A percentile compares a stretch with the other conserved stretches of the same genome.
phyloP scores from a whole-genome alignment of 2,329 filamentous ascomycete genomes.

The Beauveria medogensis region DNA sequence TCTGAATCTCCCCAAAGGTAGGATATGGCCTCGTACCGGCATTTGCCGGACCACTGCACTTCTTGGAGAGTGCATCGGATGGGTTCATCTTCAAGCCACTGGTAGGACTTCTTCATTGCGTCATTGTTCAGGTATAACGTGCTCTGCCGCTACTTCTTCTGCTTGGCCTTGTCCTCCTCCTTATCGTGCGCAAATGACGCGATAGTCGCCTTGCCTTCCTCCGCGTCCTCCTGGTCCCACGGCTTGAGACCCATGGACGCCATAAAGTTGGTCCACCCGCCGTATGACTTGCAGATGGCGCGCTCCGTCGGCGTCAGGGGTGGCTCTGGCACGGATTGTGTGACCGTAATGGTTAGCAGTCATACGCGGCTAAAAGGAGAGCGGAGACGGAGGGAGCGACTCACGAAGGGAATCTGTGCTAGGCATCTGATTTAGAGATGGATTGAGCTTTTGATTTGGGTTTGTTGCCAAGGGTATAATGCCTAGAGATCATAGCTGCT shows the following conservation, averaged over 20 bases:
- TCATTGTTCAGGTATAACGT: too few species aligned
- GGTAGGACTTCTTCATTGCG: neutral
- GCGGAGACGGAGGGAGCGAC: too few species aligned
- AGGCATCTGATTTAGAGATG: neutral
- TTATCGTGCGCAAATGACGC: neutral
- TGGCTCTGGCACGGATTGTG: conserved; percentile 1
- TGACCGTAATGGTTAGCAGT: too few species aligned
- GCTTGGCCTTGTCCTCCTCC: neutral
- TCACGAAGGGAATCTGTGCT: too few species aligned
- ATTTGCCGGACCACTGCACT: neutral
- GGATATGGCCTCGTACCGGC: neutral
- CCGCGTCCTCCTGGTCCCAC: conserved; percentile 2
- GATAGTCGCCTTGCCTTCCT: conserved; percentile 10
- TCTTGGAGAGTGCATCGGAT: neutral
- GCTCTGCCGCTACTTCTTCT: neutral
- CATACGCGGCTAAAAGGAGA: too few species aligned
- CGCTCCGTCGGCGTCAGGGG: conserved; percentile 11
- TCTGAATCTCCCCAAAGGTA: neutral
- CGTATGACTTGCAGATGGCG: conserved; percentile 10
- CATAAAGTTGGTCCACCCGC: conserved; percentile 12
- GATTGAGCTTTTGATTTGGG: neutral
- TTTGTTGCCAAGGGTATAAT: too few species aligned
- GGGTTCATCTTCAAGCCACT: neutral
- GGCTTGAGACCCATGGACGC: conserved; percentile 6
- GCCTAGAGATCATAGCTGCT: too few species aligned